Percentiles rank a stretch among this genome's conserved stretches.
Conservation (phyloP, 2,329 filamentous ascomycete genomes). For the Scedosporium boydii region DNA sequence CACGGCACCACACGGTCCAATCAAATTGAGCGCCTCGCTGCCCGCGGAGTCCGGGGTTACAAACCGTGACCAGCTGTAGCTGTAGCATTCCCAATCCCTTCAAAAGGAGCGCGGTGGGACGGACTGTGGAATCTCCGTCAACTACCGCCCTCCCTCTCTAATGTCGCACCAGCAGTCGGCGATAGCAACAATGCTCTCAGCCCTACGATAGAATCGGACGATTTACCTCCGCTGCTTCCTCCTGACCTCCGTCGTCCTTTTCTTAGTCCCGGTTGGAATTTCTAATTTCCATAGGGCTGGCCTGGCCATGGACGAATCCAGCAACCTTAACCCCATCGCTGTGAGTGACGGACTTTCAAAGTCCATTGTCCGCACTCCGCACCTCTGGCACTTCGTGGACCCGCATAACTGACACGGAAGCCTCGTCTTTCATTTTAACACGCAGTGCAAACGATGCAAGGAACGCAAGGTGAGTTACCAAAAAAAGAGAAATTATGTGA, state of each 20-base stretch:
- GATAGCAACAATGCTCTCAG: too few species aligned
- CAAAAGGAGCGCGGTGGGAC: background rate
- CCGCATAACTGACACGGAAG: background rate
- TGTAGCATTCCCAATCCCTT: too few species aligned
- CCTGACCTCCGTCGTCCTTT: background rate
- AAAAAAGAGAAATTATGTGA: background rate
- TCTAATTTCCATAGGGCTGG: background rate
- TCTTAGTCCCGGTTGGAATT: background rate
- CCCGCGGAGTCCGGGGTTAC: too few species aligned
- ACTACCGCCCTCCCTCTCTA: background rate
- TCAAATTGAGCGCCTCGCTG: too few species aligned
- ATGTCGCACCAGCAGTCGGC: too few species aligned
- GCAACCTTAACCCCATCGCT: background rate
- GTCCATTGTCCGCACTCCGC: background rate
- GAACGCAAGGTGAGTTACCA: constrained; percentile 14
- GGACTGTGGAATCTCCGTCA: background rate
- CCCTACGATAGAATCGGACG: too few species aligned
- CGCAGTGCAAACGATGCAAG: constrained; percentile 18
- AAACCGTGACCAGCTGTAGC: too few species aligned
- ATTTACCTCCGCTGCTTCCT: too few species aligned
- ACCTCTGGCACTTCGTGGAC: background rate
- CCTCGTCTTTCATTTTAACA: background rate
- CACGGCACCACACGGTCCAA: too few species aligned
- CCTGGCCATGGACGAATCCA: background rate
- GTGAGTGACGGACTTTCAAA: background rate